These are phyloP conservation scores for Tolypocladium amazonense DNA, from an alignment of 2,329 filamentous ascomycete species.

Conservation along the genomic window DNA sequence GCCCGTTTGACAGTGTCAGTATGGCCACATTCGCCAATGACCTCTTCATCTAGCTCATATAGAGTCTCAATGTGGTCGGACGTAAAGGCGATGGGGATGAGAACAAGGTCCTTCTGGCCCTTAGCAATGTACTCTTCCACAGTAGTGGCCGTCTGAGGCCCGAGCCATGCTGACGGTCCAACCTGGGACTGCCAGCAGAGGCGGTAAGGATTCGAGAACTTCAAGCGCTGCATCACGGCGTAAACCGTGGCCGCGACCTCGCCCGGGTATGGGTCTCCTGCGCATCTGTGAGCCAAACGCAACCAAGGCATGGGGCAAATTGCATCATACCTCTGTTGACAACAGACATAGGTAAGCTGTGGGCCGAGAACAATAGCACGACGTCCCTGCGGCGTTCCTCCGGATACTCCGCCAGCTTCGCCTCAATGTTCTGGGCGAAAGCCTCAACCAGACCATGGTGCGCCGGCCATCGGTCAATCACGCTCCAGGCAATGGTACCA, in stretches of 20 bases:
- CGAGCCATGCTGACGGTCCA: conserved; percentile 88
- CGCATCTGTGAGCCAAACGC: conserved; percentile 14
- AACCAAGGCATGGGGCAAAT: not conserved
- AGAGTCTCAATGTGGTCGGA: conserved; percentile 98
- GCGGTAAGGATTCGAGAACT: conserved; percentile 82
- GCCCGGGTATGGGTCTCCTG: conserved; percentile 85
- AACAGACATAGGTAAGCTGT: conserved; percentile 93
- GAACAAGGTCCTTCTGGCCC: conserved; percentile 79
- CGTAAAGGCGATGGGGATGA: conserved; percentile 95
- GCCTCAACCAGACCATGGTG: conserved; percentile 84
- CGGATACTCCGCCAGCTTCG: conserved; percentile 73
- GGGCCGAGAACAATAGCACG: conserved; percentile 85
- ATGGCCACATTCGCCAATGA: conserved; percentile 78
- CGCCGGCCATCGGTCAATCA: conserved; percentile 96
- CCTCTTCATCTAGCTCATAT: conserved; percentile 87
- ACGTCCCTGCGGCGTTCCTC: conserved; percentile 69
- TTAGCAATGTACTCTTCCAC: conserved; percentile 84
- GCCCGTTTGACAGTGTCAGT: conserved; percentile 76
- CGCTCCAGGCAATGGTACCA: conserved; percentile 85
- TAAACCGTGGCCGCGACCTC: conserved; percentile 95
- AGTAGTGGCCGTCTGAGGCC: conserved; percentile 81
- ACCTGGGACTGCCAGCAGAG: conserved; percentile 98
- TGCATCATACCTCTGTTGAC: conserved; percentile 66
- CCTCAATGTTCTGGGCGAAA: conserved; percentile 86
- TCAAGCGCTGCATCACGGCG: conserved; percentile 87